These are phyloP conservation scores for Linum lewisii DNA, from an alignment of 345 rosid genomes.

Conservation along the genomic window DNA sequence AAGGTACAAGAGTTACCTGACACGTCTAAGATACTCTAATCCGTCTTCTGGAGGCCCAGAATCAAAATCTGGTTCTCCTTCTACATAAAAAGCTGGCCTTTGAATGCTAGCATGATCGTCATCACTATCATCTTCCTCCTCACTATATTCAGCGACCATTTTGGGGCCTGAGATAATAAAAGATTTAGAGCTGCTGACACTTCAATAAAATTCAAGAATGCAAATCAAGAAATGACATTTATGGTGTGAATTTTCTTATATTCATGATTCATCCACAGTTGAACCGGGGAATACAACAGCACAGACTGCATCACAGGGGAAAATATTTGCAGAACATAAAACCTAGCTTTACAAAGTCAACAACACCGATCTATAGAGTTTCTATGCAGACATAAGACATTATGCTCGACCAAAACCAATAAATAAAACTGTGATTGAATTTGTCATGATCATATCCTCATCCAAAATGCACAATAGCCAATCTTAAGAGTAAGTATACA, in stretches of 20 bases:
- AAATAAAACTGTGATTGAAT: no score
- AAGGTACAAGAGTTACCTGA: constrained; percentile 39
- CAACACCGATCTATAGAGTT: constrained; percentile 18
- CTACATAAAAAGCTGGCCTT: constrained; percentile 66
- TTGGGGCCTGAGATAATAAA: constrained; percentile 34
- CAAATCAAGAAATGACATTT: background rate
- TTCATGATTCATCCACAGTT: constrained; percentile 7
- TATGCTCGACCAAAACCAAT: no score
- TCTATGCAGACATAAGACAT: constrained; percentile 57
- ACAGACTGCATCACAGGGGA: constrained; percentile 3
- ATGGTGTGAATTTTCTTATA: no score
- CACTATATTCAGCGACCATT: constrained; percentile 20
- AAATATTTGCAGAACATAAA: background rate
- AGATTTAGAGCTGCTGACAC: constrained; percentile 13
- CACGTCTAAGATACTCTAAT: constrained; percentile 76
- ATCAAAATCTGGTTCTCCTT: constrained; percentile 84
- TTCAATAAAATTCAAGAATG: constrained; percentile 7
- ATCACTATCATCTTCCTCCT: constrained; percentile 55
- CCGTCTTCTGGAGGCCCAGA: constrained; percentile 96
- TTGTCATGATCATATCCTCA: no score
- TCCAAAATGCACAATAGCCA: no score
- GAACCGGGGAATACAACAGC: constrained; percentile 3
- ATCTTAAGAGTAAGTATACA: no score
- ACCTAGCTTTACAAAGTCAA: constrained; percentile 9
- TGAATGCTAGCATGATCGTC: constrained; percentile 66